phyloP scores from a whole-genome alignment of 805 yeast genomes.

The Candida xyloterini region DNA sequence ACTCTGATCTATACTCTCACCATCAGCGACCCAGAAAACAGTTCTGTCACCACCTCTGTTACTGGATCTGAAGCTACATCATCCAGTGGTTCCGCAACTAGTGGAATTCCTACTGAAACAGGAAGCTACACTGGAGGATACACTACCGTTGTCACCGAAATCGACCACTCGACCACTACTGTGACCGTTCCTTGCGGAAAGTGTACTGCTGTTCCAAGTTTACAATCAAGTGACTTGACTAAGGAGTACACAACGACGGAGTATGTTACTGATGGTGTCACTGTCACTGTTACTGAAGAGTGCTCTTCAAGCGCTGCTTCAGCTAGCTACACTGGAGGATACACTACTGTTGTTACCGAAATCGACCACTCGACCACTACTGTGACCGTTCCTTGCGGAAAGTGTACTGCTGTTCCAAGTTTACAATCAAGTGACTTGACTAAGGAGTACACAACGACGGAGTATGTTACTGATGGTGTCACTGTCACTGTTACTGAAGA shows the following conservation, averaged over 20 bases:
- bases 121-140: conserved; percentile 1
- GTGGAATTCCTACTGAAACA: neutral
- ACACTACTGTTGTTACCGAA: conserved; percentile 11
- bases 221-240: conserved; percentile 9
- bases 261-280: conserved; percentile 7
- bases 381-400: conserved; percentile 20
- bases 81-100: neutral
- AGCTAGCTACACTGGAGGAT: too few relatives aligned
- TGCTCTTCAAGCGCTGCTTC: conserved; percentile 2
- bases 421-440: conserved; percentile 10
- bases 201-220: conserved; percentile 10
- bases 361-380: conserved; percentile 10
- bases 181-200: conserved; percentile 20
- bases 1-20: conserved; percentile 10
- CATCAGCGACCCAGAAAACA: neutral
- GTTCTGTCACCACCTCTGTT: too few relatives aligned
- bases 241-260: conserved; percentile 12
- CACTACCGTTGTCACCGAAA: conserved; percentile 10
- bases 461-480: conserved; percentile 5
- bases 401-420: conserved; percentile 9
- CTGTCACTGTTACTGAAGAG: conserved; percentile 12
- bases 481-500: conserved; percentile 13
- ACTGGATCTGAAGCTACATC: too few relatives aligned
- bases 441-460: conserved; percentile 12
- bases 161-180: conserved; percentile 10